These are phyloP conservation scores for Magnusiomyces suaveolens DNA, from an alignment of 1,139 yeast species.

Conservation along the genomic window DNA sequence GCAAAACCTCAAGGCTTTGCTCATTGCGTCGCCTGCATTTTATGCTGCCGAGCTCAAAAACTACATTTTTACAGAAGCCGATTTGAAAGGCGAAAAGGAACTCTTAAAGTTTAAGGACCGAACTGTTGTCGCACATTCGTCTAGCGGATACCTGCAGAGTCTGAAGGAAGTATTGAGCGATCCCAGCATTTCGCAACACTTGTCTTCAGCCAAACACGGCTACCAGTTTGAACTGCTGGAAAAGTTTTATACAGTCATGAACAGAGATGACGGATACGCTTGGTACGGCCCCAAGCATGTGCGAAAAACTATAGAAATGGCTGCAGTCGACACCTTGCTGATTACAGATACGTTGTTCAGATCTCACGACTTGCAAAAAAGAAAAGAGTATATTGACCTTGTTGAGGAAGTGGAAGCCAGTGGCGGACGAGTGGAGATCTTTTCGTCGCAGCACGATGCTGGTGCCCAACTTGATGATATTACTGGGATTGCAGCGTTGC, in stretches of 20 bases:
- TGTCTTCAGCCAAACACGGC: conserved; percentile 76
- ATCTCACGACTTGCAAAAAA: conserved; percentile 56
- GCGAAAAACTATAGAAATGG: conserved; percentile 59
- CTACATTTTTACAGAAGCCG: conserved; percentile 47
- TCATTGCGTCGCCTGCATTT: conserved; percentile 92
- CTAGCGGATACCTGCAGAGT: conserved; percentile 89
- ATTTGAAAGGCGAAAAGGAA: conserved; percentile 45
- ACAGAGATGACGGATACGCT: conserved; percentile 73
- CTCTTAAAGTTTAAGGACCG: conserved; percentile 50
- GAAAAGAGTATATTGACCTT: conserved; percentile 60
- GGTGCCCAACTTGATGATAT: conserved; percentile 84
- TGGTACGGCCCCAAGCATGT: conserved; percentile 91
- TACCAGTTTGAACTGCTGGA: conserved; percentile 55
- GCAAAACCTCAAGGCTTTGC: conserved; percentile 59
- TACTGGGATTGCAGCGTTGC: conserved; percentile 84
- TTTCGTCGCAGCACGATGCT: conserved; percentile 79
- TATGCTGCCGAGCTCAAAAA: conserved; percentile 59
- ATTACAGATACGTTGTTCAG: conserved; percentile 75
- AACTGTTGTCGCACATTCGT: conserved; percentile 70
- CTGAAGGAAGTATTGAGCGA: conserved; percentile 74
- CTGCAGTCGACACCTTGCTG: conserved; percentile 67
- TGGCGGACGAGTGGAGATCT: conserved; percentile 73
- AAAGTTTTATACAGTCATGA: conserved; percentile 63
- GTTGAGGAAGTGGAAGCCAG: conserved; percentile 56
- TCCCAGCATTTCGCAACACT: conserved; percentile 52